phyloP scores from a whole-genome alignment of 352 stramenopile species.

The Pythium sukuiense region DNA sequence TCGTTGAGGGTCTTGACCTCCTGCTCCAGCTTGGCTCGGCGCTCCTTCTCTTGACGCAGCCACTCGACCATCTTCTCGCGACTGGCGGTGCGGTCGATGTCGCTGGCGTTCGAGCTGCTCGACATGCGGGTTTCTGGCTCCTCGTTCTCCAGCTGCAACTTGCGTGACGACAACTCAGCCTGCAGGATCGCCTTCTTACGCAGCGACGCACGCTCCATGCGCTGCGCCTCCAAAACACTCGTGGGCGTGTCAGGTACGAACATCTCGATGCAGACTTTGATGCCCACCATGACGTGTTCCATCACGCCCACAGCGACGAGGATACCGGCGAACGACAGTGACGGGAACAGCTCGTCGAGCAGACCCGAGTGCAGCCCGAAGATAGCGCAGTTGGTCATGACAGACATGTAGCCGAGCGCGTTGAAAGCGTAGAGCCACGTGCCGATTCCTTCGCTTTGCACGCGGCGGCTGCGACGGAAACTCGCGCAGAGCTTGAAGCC shows the following conservation, averaged over 20 bases:
- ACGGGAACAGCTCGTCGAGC: slow-evolving; percentile 66
- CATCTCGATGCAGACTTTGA: slow-evolving; percentile 83
- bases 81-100: slow-evolving; percentile 28
- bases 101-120: slow-evolving; percentile 9
- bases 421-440: slow-evolving; percentile 93
- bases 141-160: slow-evolving; percentile 28
- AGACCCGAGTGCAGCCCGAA: slow-evolving; percentile 91
- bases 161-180: slow-evolving; percentile 63
- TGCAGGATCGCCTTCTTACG: slow-evolving; percentile 78
- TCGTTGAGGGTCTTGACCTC: slow-evolving; percentile 82
- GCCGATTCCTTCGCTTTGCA: slow-evolving; percentile 81
- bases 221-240: slow-evolving; percentile 59
- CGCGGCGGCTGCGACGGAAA: slow-evolving; percentile 71
- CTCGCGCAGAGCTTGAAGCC: slow-evolving; percentile 93
- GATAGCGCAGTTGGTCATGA: slow-evolving; percentile 94
- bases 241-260: slow-evolving; percentile 70
- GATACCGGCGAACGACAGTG: slow-evolving; percentile 56
- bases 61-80: slow-evolving; percentile 63
- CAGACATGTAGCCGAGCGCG: slow-evolving; percentile 89
- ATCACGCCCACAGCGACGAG: slow-evolving; percentile 58
- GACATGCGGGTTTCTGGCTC: slow-evolving; percentile 14
- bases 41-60: slow-evolving; percentile 71
- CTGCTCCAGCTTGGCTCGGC: slow-evolving; percentile 67
- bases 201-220: slow-evolving; percentile 58
- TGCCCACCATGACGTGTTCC: slow-evolving; percentile 77